Base-by-base conservation (phyloP, 2,329 filamentous ascomycete genomes). In the Fusarium coffeatum region DNA sequence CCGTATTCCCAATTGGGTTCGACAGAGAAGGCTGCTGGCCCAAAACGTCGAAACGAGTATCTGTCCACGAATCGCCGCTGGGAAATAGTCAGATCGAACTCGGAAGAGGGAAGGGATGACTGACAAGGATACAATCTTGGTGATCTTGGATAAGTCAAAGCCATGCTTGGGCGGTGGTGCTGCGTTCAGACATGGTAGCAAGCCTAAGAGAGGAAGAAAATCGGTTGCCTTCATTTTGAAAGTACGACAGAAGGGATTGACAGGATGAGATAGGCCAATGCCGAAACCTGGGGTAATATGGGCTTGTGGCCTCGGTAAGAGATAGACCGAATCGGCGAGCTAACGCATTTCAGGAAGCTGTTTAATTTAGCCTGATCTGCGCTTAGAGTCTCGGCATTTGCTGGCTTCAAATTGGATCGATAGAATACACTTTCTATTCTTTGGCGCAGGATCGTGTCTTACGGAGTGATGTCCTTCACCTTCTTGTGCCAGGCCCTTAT, bases 31-130 rank as follows among this genome's bases (percentile, higher is more conserved):
- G 63, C 4, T 66, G 63, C 1, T 13, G 9, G 1, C 61, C 55
- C 15, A 42, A 50, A 18, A 18, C 8, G 8, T 66, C 45, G 15
- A 66, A 66, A 3, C 61, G 55, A 42, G 63, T 66, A 4, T 66
- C 61, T 0, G 63, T 66, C 63, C 63, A 66, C 15, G 63, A 66
- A 11, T 66, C 55, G 2, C 63, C 63, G 4, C 63, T 66, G 3
- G 1, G 11, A 2, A 5, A 12, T 10, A 9, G 41, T 55, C 2
- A 47, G 53, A 47, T 18, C 6, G 1, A 2, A 12, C 4, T 8
- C 15, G 2, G 0, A 1, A 32, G 0, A 27, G 1, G 10, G 22
- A 13, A 12, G 9, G 8, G 2, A 8, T 7, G 11, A 55, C 53
- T 18, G 3, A 55, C 53, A 55, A 55, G 28, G 53, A 55, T 13